Evolutionary conservation across 2,329 filamentous ascomycete genomes (phyloP).

Genomic region (Mycosphaerella arachidis): DNA sequence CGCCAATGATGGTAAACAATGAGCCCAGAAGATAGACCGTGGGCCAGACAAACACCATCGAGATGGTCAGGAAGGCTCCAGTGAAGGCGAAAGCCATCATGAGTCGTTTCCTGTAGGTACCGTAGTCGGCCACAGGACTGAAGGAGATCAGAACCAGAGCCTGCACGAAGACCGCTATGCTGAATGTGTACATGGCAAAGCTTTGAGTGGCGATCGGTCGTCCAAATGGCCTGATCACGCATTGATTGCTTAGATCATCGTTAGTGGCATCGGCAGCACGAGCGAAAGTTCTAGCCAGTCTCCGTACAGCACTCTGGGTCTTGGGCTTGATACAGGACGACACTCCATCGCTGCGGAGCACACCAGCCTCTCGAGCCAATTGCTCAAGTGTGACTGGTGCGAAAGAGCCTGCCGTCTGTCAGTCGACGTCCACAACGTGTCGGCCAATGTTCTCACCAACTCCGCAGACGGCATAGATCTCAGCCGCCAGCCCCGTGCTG

Average conservation of each 20-base stretch:
- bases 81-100: constrained; percentile 73
- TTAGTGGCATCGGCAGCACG: constrained; percentile 25
- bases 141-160: constrained; percentile 87
- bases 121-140: constrained; percentile 88
- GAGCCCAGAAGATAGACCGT: constrained; percentile 74
- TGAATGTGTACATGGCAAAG: constrained; percentile 95
- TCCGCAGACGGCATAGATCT: constrained; percentile 88
- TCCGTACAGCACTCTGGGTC: constrained; percentile 7
- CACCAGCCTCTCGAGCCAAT: constrained; percentile 80
- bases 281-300: background rate
- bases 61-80: constrained; percentile 72
- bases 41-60: constrained; percentile 72
- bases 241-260: constrained; percentile 55
- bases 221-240: constrained; percentile 73
- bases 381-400: constrained; percentile 89
- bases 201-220: constrained; percentile 82
- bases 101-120: constrained; percentile 79
- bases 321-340: constrained; percentile 56
- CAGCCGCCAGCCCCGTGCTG: constrained; percentile 62
- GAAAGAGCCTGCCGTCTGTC: constrained; percentile 64
- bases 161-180: constrained; percentile 78
- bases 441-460: constrained; percentile 54
- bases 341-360: constrained; percentile 69
- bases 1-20: constrained; percentile 75
- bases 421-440: constrained; percentile 6